phyloP scores from a whole-genome alignment of 768 basidiomycete genomes.

The Tubosaeta brunneosetosa region DNA sequence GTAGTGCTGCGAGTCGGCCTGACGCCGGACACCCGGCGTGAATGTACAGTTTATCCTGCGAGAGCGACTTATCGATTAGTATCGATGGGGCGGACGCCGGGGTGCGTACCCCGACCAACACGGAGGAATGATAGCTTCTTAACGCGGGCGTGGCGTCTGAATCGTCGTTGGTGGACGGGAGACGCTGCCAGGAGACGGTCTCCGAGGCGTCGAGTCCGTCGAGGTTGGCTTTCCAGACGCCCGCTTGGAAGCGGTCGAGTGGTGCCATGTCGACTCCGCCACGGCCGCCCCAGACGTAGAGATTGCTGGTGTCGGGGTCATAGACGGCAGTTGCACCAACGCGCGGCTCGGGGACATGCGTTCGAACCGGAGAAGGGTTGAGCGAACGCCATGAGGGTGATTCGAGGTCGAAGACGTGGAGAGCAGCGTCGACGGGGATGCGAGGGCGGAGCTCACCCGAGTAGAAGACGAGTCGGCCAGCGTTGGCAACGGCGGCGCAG shows the following conservation, averaged over 20 bases:
- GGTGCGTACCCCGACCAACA: slow-evolving; percentile 24
- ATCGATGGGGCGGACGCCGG: neutral
- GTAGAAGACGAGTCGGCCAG: slow-evolving; percentile 34
- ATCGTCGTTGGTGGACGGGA: slow-evolving; percentile 25
- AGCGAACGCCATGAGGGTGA: slow-evolving; percentile 15
- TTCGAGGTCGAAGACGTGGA: slow-evolving; percentile 26
- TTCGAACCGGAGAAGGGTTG: slow-evolving; percentile 15
- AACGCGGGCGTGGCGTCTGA: slow-evolving; percentile 26
- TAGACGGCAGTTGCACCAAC: slow-evolving; percentile 21
- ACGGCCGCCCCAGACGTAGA: slow-evolving; percentile 46
- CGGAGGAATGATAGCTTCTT: slow-evolving; percentile 36
- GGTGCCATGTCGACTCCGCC: slow-evolving; percentile 39
- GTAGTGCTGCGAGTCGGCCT: slow-evolving; percentile 34
- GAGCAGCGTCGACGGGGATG: slow-evolving; percentile 35
- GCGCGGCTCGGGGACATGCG: slow-evolving; percentile 16
- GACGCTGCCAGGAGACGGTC: slow-evolving; percentile 28
- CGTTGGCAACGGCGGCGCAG: slow-evolving; percentile 27
- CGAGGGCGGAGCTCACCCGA: slow-evolving; percentile 43
- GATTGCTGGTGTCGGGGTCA: slow-evolving; percentile 11
- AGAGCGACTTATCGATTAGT: neutral
- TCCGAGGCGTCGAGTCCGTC: neutral
- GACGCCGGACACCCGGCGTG: slow-evolving; percentile 39
- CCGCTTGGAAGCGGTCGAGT: slow-evolving; percentile 25
- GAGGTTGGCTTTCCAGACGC: slow-evolving; percentile 28
- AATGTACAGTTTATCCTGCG: slow-evolving; percentile 32